Evolutionary conservation across 768 basidiomycete species (phyloP).

Genomic region (Ramaria sp.): DNA sequence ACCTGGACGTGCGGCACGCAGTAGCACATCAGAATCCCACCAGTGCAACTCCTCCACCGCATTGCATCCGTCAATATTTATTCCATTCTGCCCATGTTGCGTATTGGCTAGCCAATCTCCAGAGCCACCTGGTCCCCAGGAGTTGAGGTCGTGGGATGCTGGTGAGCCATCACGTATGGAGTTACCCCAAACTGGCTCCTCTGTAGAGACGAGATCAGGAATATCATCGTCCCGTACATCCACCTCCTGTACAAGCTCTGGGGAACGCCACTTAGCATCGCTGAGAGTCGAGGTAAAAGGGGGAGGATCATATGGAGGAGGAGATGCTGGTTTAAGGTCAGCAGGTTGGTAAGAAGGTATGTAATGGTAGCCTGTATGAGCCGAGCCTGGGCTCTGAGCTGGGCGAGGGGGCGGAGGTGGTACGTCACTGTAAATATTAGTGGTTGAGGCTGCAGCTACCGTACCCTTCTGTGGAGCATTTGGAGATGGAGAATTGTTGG

Average conservation of each 20-base stretch:
- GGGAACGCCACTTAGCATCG: slow-evolving; percentile 1
- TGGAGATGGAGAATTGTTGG: neutral
- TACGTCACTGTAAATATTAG: neutral
- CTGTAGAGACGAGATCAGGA: neutral
- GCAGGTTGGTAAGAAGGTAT: neutral
- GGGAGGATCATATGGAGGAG: slow-evolving; percentile 1
- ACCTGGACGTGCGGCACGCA: slow-evolving; percentile 45
- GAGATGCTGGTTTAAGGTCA: neutral
- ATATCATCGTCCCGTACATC: neutral
- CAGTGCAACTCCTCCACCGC: slow-evolving; percentile 52
- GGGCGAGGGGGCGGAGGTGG: neutral
- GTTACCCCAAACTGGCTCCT: neutral
- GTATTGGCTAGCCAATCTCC: neutral
- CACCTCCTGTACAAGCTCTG: slow-evolving; percentile 4
- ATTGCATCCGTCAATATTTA: slow-evolving; percentile 48
- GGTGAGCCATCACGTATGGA: neutral
- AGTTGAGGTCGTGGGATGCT: neutral
- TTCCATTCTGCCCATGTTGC: neutral
- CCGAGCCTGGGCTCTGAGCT: neutral
- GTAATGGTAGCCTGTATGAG: slow-evolving; percentile 5
- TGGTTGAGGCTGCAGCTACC: neutral
- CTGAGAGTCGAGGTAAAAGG: neutral
- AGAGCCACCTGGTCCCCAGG: neutral
- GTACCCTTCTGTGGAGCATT: neutral
- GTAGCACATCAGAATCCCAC: slow-evolving; percentile 50